Evolutionary conservation across 208 protist genomes (phyloP), one percentile per base, ranked within the genome.

Genomic region (Leishmania tarentolae): DNA sequence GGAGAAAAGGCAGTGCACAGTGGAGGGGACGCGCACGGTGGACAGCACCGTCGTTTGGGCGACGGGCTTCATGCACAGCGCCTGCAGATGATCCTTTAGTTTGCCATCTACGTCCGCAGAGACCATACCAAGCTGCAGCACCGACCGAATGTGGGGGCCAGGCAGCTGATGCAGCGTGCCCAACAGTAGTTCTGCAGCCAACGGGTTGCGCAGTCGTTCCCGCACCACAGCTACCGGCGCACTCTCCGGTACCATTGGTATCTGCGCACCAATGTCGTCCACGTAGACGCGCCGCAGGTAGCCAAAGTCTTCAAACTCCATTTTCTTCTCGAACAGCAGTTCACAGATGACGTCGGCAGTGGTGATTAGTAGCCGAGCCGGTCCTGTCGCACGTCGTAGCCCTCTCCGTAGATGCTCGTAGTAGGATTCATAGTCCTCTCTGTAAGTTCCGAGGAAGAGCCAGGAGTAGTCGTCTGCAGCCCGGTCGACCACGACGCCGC

Each of bases 241-340:
- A 31, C 74, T 87, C 46, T 89, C 85, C 4, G 86, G 65, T 7
- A 94, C 37, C 86, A 95, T 90, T 35, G 86, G 87, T 50, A 97
- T 53, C 84, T 97, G 94, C 40, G 86, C 82, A 24, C 88, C 92
- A 19, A 95, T 83, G 69, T 97, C 94, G 79, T 97, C 94, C 8
- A 97, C 85, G 81, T 96, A 97, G 17, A 97, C 86, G 15, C 94
- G 92, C 9, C 94, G 84, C 66, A 97, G 87, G 80, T 95, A 97
- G 47, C 94, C 94, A 85, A 95, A 95, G 35, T 89, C 76, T 59
- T 92, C 87, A 76, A 96, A 97, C 77, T 97, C 90, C 88, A 95
- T 93, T 81, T 97, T 97, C 69, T 93, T 91, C 80, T 96, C 88
- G 83, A 96, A 97, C 40, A 97, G 79, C 72, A 97, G 77, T 59